phyloP scores from a whole-genome alignment of 352 stramenopile genomes.

The Globisporangium acanthophoron region DNA sequence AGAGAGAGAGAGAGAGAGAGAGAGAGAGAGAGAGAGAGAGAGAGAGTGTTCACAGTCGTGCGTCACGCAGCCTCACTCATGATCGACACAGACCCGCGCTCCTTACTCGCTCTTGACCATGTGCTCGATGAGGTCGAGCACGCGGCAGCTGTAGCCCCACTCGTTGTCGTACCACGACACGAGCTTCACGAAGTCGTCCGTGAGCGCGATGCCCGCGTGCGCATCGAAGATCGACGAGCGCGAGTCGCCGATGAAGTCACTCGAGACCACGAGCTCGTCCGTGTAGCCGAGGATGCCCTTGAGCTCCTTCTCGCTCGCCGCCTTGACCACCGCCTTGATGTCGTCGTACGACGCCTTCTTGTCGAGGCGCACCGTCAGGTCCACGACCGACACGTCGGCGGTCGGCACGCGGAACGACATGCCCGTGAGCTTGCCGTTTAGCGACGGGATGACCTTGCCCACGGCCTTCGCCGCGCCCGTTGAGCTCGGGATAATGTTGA shows the following conservation, averaged over 20 bases:
- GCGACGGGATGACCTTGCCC: conserved; percentile 96
- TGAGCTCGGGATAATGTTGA: conserved; percentile 99
- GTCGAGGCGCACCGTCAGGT: conserved; percentile 78
- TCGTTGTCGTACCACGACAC: conserved; percentile 99
- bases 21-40: no score
- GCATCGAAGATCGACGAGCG: conserved; percentile 98
- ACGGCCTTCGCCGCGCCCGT: conserved; percentile 98
- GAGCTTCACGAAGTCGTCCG: conserved; percentile 98
- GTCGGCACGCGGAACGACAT: conserved; percentile 92
- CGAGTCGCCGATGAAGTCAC: conserved; percentile 95
- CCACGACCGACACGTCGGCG: conserved; percentile 86
- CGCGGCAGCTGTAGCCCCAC: conserved; percentile 96
- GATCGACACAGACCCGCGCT: not conserved
- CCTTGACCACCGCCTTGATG: conserved; percentile 96
- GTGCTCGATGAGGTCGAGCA: conserved; percentile 97
- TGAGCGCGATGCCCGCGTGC: conserved; percentile 96
- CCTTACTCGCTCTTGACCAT: conserved; percentile 89
- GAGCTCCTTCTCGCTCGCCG: conserved; percentile 90
- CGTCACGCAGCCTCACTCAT: not conserved
- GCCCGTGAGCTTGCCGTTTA: conserved; percentile 91
- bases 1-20: no score
- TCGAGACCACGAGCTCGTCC: conserved; percentile 96
- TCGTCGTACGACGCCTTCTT: conserved; percentile 96
- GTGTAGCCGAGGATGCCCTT: conserved; percentile 98
- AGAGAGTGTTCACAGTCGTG: not conserved